Base-by-base conservation (phyloP, 2,329 filamentous ascomycete genomes). In the Dendryphion nanum region DNA sequence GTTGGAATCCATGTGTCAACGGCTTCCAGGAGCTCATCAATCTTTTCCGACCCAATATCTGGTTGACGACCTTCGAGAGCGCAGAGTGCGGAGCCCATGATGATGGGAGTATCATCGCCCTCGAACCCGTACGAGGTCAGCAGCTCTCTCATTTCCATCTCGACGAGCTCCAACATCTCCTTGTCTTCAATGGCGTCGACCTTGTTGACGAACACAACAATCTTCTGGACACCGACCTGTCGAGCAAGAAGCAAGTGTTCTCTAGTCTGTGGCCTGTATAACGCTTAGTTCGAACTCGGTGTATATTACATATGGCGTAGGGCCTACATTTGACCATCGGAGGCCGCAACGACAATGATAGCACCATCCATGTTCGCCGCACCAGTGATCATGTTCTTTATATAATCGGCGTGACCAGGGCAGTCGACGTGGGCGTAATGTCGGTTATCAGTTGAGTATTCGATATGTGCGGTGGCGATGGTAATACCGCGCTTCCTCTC, bases 321-420 rank as follows among this genome's bases (percentile, higher is more conserved):
- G 20, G 35, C 72, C 44, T 71, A 79, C 93, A 98, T 98, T 77
- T 98, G 94, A 67, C 93, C 93, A 68, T 98, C 93, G 24, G 89
- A 95, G 56, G 93, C 93, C 57, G 94, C 94, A 59, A 98, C 94
- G 54, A 98, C 93, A 62, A 98, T 96, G 67, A 98, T 91, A 62
- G 93, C 91, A 62, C 93, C 93, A 62, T 98, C 93, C 93, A 98
- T 98, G 78, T 89, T 95, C 62, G 94, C 91, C 48, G 93, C 90
- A 83, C 93, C 93, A 55, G 93, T 98, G 71, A 98, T 98, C 93
- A 98, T 98, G 85, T 98, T 98, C 83, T 98, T 98, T 78, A 98
- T 97, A 80, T 98, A 98, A 89, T 98, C 93, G 73, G 93, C 93
- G 85, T 98, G 93, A 74, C 93, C 93, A 42, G 93, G 93, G 74